Evolutionary conservation across 2,329 filamentous ascomycete genomes (phyloP).

Genomic region (Plectosphaerella plurivora): DNA sequence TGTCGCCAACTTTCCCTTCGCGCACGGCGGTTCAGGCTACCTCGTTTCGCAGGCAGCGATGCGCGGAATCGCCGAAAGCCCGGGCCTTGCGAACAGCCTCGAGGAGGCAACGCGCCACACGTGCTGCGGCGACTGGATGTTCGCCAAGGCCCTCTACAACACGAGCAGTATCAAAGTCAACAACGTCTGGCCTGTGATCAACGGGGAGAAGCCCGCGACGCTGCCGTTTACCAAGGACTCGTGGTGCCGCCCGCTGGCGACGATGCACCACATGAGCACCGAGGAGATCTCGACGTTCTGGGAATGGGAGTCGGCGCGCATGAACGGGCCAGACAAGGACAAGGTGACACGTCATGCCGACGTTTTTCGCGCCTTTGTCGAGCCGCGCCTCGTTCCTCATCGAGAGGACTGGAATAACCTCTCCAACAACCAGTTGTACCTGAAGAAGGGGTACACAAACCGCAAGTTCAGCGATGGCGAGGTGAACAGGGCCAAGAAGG

Average conservation of each 20-base stretch:
- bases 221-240: conserved; percentile 39
- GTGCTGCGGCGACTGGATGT: conserved; percentile 50
- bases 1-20: conserved; percentile 39
- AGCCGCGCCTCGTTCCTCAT: conserved; percentile 27
- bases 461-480: conserved; percentile 24
- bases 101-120: conserved; percentile 33
- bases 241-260: conserved; percentile 53
- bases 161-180: conserved; percentile 34
- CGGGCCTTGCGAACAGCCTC: conserved; percentile 39
- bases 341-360: conserved; percentile 29
- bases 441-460: conserved; percentile 17
- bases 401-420: conserved; percentile 51
- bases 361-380: conserved; percentile 41
- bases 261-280: conserved; percentile 50
- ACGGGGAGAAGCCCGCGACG: conserved; percentile 49
- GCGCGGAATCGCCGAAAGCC: conserved; percentile 34
- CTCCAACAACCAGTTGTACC: conserved; percentile 37
- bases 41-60: conserved; percentile 43
- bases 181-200: conserved; percentile 46
- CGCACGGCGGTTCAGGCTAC: conserved; percentile 54
- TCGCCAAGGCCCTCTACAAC: conserved; percentile 40
- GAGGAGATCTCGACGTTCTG: conserved; percentile 46
- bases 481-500: conserved; percentile 23
- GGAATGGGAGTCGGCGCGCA: conserved; percentile 37
- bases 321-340: conserved; percentile 10